Percentiles rank a stretch among this genome's conserved stretches.
Conservation (phyloP, 2,329 filamentous ascomycete genomes). For the Kalmusia sp. region DNA sequence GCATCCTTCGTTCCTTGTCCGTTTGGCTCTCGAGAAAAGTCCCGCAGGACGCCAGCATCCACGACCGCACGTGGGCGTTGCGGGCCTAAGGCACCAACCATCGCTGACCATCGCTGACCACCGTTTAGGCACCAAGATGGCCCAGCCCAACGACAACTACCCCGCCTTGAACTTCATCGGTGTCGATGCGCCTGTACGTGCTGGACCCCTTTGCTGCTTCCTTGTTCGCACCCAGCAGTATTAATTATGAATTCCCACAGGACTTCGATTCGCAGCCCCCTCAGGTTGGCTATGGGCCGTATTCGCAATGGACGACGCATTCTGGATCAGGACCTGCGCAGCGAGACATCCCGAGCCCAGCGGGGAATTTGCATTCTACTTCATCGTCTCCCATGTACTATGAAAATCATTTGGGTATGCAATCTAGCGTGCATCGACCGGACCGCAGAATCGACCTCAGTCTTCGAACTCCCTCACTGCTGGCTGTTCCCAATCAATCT, state of each 20-base stretch:
- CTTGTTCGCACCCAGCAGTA: constrained; percentile 9
- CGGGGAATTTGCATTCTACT: constrained; percentile 19
- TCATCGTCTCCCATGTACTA: constrained; percentile 13
- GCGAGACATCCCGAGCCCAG: constrained; percentile 27
- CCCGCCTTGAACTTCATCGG: constrained; percentile 22
- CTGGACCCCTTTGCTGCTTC: not conserved
- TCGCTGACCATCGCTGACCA: no score
- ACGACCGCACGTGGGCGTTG: constrained; percentile 2
- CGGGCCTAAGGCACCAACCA: constrained; percentile 10
- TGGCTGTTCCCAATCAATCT: constrained; percentile 19
- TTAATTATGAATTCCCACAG: constrained; percentile 20
- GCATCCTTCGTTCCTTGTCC: constrained; percentile 4
- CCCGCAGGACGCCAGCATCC: not conserved
- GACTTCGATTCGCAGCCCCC: constrained; percentile 19
- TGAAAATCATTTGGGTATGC: constrained; percentile 10
- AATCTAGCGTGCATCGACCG: constrained; percentile 8
- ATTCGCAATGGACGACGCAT: constrained; percentile 27
- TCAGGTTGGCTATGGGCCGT: constrained; percentile 18
- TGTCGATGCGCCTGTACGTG: constrained; percentile 23
- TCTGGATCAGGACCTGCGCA: constrained; percentile 19
- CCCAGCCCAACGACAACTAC: constrained; percentile 25
- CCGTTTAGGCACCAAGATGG: constrained; percentile 31
- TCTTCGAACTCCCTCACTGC: constrained; percentile 19
- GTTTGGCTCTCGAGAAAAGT: no score
- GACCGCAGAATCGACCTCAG: constrained; percentile 14